These are phyloP conservation scores for Microsporum ferrugineum DNA, from an alignment of 2,329 filamentous ascomycete genomes.

Conservation along the genomic window DNA sequence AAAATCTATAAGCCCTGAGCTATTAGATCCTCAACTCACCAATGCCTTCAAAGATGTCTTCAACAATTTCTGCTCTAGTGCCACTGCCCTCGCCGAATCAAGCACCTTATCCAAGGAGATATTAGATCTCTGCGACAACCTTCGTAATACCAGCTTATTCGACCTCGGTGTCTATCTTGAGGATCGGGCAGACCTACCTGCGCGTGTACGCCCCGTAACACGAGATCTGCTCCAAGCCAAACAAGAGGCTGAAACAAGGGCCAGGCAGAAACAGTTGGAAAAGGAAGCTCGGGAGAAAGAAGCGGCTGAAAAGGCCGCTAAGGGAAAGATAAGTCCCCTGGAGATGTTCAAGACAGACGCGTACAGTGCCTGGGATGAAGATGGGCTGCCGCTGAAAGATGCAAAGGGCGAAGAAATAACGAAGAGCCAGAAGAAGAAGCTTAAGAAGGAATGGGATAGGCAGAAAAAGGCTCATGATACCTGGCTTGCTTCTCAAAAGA, in stretches of 20 bases:
- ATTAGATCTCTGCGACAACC: constrained; percentile 62
- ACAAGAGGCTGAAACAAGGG: constrained; percentile 37
- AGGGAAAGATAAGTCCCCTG: constrained; percentile 46
- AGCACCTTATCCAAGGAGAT: constrained; percentile 58
- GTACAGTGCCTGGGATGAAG: constrained; percentile 69
- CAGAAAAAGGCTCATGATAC: constrained; percentile 78
- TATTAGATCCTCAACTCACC: constrained; percentile 12
- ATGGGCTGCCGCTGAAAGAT: constrained; percentile 68
- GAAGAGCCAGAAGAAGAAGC: constrained; percentile 68
- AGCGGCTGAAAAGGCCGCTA: constrained; percentile 41
- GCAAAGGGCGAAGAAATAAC: constrained; percentile 67
- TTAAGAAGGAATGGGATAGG: constrained; percentile 79
- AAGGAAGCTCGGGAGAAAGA: constrained; percentile 49
- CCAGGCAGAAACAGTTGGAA: constrained; percentile 42
- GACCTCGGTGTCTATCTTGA: constrained; percentile 80
- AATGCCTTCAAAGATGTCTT: constrained; percentile 38
- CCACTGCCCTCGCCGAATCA: constrained; percentile 28
- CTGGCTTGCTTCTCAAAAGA: constrained; percentile 27
- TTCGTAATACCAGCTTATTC: constrained; percentile 71
- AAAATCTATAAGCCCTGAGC: constrained; percentile 6
- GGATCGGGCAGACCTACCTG: constrained; percentile 58
- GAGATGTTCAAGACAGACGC: constrained; percentile 50
- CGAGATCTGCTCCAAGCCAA: constrained; percentile 44
- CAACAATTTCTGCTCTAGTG: constrained; percentile 28
- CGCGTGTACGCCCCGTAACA: constrained; percentile 59